Conservation (phyloP, 148 eudicot genomes). For the Cornus controversa region DNA sequence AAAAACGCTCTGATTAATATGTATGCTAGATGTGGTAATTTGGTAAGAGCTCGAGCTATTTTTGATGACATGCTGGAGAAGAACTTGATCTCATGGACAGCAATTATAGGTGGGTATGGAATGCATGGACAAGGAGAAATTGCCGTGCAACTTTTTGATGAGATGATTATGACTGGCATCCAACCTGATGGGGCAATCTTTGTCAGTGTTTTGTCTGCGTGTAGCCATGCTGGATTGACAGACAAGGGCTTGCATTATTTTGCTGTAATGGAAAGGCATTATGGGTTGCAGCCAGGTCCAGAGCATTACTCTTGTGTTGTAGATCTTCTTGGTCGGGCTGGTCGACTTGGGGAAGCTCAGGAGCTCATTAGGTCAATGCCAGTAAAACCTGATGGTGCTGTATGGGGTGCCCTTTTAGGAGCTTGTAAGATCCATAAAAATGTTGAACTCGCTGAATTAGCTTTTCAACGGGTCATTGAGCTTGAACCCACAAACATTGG, state of each 20-base stretch:
- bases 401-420: constrained; percentile 88
- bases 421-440: constrained; percentile 79
- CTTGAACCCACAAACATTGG: constrained; percentile 73
- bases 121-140: constrained; percentile 71
- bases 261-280: constrained; percentile 46
- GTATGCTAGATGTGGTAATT: constrained; percentile 80
- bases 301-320: constrained; percentile 79
- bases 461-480: constrained; percentile 51
- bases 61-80: constrained; percentile 56
- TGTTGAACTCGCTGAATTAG: constrained; percentile 56
- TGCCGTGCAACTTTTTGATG: constrained; percentile 61
- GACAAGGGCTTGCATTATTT: constrained; percentile 65
- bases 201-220: constrained; percentile 63
- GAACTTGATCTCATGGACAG: constrained; percentile 72
- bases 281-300: constrained; percentile 46
- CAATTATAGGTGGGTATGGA: constrained; percentile 76
- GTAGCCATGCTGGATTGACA: constrained; percentile 80
- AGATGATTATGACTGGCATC: constrained; percentile 58
- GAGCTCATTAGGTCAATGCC: constrained; percentile 65
- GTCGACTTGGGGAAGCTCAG: constrained; percentile 62
- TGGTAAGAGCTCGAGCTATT: constrained; percentile 56
- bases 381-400: constrained; percentile 63
- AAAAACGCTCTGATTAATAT: constrained; percentile 64
- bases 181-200: constrained; percentile 63
- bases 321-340: constrained; percentile 82